A percentile compares a stretch with the other conserved stretches of the same genome.
phyloP scores from a whole-genome alignment of 768 basidiomycete genomes.

The Termitomyces heimii region DNA sequence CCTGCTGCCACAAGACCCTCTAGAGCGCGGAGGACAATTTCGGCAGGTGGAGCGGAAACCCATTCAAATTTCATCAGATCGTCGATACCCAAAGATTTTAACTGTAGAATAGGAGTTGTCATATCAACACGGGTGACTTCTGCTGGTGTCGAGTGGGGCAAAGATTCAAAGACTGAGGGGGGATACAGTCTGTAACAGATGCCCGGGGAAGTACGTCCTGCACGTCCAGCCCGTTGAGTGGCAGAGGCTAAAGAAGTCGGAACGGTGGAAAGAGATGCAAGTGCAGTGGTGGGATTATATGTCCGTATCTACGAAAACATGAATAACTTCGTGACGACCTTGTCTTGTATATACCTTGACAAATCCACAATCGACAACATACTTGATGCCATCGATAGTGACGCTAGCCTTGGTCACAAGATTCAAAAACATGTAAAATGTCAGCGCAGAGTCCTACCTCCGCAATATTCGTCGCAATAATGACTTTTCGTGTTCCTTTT shows the following conservation, averaged over 20 bases:
- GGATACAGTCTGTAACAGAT: constrained; percentile 92
- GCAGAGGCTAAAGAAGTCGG: constrained; percentile 88
- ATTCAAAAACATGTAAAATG: neutral
- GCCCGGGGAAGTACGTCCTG: constrained; percentile 89
- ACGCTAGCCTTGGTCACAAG: constrained; percentile 67
- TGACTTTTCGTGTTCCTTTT: constrained; percentile 79
- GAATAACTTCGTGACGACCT: neutral
- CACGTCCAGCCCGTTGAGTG: constrained; percentile 89
- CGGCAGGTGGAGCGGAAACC: constrained; percentile 83
- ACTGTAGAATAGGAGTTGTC: constrained; percentile 85
- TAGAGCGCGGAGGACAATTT: constrained; percentile 78
- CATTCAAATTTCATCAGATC: constrained; percentile 97
- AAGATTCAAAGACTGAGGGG: constrained; percentile 45
- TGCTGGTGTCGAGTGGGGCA: constrained; percentile 72
- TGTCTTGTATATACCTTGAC: constrained; percentile 62
- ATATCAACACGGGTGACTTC: constrained; percentile 92
- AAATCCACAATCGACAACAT: constrained; percentile 90
- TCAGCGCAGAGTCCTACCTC: constrained; percentile 46
- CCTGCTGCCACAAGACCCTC: constrained; percentile 78
- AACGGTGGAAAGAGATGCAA: constrained; percentile 79
- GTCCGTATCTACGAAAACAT: constrained; percentile 62
- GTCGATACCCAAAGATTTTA: constrained; percentile 93
- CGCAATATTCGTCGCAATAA: constrained; percentile 94
- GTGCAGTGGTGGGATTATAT: constrained; percentile 80
- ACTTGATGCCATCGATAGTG: constrained; percentile 93